These are phyloP conservation scores for Toxoplasma gondii DNA, from an alignment of 169 alveolate species.

Conservation along the genomic window DNA sequence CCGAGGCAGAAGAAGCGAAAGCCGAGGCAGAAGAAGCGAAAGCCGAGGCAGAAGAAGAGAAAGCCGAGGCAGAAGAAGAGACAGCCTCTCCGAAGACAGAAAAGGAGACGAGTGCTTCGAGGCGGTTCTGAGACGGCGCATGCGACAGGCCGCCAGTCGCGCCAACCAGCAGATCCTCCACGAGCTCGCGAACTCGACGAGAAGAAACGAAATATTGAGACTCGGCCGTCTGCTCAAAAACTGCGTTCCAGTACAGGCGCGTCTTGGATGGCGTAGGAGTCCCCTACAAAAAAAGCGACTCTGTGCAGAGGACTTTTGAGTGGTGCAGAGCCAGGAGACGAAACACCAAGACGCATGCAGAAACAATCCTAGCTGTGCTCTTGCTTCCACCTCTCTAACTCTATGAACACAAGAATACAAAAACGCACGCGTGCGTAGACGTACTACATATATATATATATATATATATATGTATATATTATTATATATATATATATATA, in stretches of 20 bases:
- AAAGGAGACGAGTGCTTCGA: background rate
- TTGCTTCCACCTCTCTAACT: too few species aligned
- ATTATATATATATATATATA: background rate
- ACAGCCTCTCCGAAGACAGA: background rate
- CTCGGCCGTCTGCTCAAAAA: background rate
- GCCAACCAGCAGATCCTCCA: background rate
- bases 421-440: too few species aligned
- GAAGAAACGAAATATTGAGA: background rate
- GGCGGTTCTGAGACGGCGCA: background rate
- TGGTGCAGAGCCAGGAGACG: background rate
- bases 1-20: background rate
- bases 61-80: background rate
- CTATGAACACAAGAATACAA: too few species aligned
- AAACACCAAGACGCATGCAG: too few species aligned
- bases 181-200: background rate
- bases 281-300: background rate
- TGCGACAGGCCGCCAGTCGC: background rate
- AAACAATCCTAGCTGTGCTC: too few species aligned
- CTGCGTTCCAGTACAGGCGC: constrained; percentile 32
- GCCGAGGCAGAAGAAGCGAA: background rate
- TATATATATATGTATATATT: too few species aligned
- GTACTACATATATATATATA: background rate
- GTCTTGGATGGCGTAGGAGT: constrained; percentile 13
- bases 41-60: too few species aligned
- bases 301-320: background rate